Conservation (phyloP, 169 alveolate species). For the Nephromyces sp. region DNA sequence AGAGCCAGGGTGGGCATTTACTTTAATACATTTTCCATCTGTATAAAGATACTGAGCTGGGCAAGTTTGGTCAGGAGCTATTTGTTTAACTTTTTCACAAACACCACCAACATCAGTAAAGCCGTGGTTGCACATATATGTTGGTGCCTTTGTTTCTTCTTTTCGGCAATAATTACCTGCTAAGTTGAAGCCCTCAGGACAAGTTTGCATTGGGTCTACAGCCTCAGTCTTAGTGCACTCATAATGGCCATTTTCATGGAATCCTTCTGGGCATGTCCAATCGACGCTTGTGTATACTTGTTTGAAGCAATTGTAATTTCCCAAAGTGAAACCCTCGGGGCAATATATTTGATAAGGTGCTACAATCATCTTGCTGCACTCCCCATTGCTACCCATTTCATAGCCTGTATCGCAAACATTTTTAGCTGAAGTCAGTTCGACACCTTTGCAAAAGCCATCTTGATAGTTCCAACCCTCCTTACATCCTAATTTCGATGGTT, state of each 20-base stretch:
- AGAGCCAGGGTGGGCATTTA: background rate
- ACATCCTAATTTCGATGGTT: slow-evolving; percentile 14
- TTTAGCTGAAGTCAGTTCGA: background rate
- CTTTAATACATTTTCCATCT: background rate
- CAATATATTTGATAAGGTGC: slow-evolving; percentile 17
- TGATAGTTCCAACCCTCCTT: slow-evolving; percentile 12
- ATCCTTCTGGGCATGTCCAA: slow-evolving; percentile 14
- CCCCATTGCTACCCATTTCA: background rate
- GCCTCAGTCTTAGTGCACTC: background rate
- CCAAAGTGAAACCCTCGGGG: slow-evolving; percentile 7
- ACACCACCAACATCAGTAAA: background rate
- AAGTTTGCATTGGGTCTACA: background rate
- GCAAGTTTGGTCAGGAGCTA: background rate
- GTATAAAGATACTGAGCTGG: background rate
- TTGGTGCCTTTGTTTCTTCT: background rate
- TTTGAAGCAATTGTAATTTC: slow-evolving; percentile 3
- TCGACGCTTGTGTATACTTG: slow-evolving; percentile 4
- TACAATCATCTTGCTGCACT: background rate
- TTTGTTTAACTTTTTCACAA: background rate
- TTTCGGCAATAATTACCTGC: background rate
- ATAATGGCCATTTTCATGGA: too few relatives aligned
- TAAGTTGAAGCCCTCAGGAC: background rate
- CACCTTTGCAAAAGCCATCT: slow-evolving; percentile 13
- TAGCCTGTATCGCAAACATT: slow-evolving; percentile 7
- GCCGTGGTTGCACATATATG: background rate